phyloP scores from a whole-genome alignment of 139 green algal genomes.

The Micractinium sp. region DNA sequence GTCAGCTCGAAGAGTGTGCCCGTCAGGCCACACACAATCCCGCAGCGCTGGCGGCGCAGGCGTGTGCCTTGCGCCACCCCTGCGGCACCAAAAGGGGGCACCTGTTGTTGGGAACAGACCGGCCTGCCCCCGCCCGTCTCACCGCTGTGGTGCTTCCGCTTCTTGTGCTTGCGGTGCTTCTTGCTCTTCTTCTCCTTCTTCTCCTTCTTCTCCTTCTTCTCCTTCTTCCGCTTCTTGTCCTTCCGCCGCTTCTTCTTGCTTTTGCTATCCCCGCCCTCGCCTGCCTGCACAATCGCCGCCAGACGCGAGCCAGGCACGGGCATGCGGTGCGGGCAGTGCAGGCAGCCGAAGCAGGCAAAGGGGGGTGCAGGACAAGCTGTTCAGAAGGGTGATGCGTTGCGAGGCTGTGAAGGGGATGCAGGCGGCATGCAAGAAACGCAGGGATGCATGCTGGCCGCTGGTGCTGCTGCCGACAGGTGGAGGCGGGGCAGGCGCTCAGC shows the following conservation, averaged over 20 bases:
- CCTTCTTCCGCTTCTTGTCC: slow-evolving; percentile 24
- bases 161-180: slow-evolving; percentile 17
- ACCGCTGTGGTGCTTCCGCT: slow-evolving; percentile 35
- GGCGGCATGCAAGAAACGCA: not conserved
- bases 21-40: too few species aligned
- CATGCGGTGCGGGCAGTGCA: slow-evolving; percentile 20
- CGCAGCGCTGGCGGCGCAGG: not conserved
- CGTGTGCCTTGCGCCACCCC: not conserved
- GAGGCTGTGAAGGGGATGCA: not conserved
- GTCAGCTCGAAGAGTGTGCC: too few species aligned
- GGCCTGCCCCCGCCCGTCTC: not conserved
- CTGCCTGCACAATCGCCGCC: not conserved
- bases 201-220: slow-evolving; percentile 1
- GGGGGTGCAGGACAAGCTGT: not conserved
- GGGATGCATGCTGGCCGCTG: not conserved
- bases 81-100: not conserved
- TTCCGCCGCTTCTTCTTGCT: slow-evolving; percentile 11
- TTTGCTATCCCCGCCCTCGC: not conserved
- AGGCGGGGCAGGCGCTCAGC: too few species aligned
- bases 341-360: not conserved
- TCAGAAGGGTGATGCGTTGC: not conserved
- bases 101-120: not conserved
- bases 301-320: not conserved
- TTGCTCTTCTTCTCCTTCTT: slow-evolving; percentile 20
- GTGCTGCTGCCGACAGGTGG: not conserved